Percentiles rank a stretch among this genome's conserved stretches.
Evolutionary conservation across 352 stramenopile genomes (phyloP).

Genomic region (Peronosclerospora sorghi): DNA sequence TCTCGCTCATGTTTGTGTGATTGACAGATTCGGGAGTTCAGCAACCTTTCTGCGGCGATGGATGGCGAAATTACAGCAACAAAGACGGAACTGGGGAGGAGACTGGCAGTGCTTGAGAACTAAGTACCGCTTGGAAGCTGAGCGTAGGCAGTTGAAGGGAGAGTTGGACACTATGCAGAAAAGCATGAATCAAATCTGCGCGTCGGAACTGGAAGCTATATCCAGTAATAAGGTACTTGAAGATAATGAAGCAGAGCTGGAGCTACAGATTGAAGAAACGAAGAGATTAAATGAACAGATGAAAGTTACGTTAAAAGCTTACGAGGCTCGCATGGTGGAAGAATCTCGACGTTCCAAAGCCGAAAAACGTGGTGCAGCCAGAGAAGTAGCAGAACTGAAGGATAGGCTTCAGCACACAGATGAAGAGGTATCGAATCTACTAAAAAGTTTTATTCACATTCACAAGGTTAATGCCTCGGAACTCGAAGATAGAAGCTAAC

Average conservation of each 20-base stretch:
- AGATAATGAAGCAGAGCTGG: constrained; percentile 27
- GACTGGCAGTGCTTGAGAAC: constrained; percentile 26
- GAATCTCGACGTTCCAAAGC: constrained; percentile 46
- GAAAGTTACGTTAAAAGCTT: constrained; percentile 41
- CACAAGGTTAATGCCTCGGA: constrained; percentile 62
- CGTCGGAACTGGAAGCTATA: constrained; percentile 25
- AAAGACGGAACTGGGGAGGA: constrained; percentile 24
- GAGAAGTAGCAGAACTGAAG: constrained; percentile 40
- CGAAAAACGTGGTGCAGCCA: constrained; percentile 35
- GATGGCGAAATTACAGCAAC: constrained; percentile 26
- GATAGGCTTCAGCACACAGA: constrained; percentile 57
- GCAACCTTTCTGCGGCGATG: too few relatives aligned
- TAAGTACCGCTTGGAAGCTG: constrained; percentile 25
- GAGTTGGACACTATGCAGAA: constrained; percentile 24
- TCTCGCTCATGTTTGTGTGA: not conserved
- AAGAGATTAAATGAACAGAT: constrained; percentile 51
- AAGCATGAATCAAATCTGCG: constrained; percentile 19
- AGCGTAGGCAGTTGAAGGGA: too few relatives aligned
- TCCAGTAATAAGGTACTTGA: constrained; percentile 22
- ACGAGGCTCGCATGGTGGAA: constrained; percentile 35
- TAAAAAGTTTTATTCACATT: constrained; percentile 63
- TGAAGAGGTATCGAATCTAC: constrained; percentile 48
- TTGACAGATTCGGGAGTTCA: constrained; percentile 31
- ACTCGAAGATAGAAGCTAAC: constrained; percentile 49
- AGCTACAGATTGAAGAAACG: constrained; percentile 39